A percentile compares a stretch with the other conserved stretches of the same genome.
Evolutionary conservation across 2,329 filamentous ascomycete species (phyloP).

Genomic region (Colletotrichum cordylinicola): DNA sequence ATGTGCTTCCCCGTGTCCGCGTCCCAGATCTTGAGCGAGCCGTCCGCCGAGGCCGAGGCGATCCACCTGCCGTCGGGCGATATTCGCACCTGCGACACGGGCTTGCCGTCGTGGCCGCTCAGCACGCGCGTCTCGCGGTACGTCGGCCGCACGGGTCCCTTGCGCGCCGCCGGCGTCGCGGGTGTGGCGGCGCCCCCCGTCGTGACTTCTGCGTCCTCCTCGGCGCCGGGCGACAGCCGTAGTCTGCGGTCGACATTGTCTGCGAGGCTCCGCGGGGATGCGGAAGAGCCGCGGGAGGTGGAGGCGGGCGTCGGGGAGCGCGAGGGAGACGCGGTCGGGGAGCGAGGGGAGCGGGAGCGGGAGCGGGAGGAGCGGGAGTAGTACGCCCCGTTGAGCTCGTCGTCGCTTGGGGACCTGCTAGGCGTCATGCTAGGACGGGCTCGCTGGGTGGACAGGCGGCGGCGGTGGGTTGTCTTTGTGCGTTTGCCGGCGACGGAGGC

Average conservation of each 20-base stretch:
- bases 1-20: slow-evolving; percentile 77
- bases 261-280: slow-evolving; percentile 24
- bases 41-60: slow-evolving; percentile 88
- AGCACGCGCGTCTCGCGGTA: slow-evolving; percentile 58
- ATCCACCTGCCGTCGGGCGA: slow-evolving; percentile 91
- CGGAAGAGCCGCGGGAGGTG: slow-evolving; percentile 27
- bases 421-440: slow-evolving; percentile 23
- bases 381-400: slow-evolving; percentile 26
- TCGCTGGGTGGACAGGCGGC: slow-evolving; percentile 18
- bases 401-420: slow-evolving; percentile 23
- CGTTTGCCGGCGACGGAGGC: neutral
- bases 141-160: slow-evolving; percentile 9
- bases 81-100: slow-evolving; percentile 86
- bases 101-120: slow-evolving; percentile 73
- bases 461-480: neutral
- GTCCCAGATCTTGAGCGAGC: slow-evolving; percentile 91
- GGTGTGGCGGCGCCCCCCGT: slow-evolving; percentile 27
- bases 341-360: slow-evolving; percentile 24
- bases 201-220: slow-evolving; percentile 20
- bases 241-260: slow-evolving; percentile 18
- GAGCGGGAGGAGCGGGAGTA: slow-evolving; percentile 26
- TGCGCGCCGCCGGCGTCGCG: slow-evolving; percentile 8
- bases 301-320: slow-evolving; percentile 35
- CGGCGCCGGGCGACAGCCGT: slow-evolving; percentile 28
- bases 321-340: slow-evolving; percentile 23